phyloP scores from a whole-genome alignment of 2,329 filamentous ascomycete species.

The Cadophora luteo-olivacea region DNA sequence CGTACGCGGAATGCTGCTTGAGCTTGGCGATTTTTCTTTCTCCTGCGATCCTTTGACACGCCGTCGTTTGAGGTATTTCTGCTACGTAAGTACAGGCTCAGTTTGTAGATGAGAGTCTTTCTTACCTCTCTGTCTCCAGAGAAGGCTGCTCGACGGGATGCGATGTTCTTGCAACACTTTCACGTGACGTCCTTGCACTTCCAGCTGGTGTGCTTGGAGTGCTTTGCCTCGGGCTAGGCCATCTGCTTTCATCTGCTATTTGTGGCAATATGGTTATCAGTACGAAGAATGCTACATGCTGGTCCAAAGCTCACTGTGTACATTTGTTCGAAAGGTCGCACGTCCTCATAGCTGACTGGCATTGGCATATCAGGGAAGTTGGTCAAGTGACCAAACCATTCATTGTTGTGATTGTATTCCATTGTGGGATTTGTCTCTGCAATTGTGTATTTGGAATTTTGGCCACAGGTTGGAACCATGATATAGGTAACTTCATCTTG shows the following conservation, averaged over 20 bases:
- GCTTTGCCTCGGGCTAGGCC: conserved; percentile 4
- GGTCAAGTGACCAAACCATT: conserved; percentile 1
- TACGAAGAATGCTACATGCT: neutral
- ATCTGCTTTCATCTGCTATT: neutral
- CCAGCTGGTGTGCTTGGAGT: conserved; percentile 7
- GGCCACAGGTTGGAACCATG: conserved; percentile 7
- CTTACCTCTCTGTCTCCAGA: neutral
- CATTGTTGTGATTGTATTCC: conserved; percentile 5
- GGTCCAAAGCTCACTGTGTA: neutral
- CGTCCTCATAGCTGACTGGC: neutral
- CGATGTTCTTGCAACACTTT: conserved; percentile 1
- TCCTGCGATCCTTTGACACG: conserved; percentile 10
- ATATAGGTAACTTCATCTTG: conserved; percentile 8
- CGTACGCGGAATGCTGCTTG: conserved; percentile 17
- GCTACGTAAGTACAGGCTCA: neutral
- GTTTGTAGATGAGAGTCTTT: neutral
- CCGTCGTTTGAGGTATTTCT: neutral
- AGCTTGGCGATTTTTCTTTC: conserved; percentile 14
- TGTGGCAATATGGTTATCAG: neutral
- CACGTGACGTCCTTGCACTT: neutral
- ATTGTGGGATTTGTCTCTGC: neutral
- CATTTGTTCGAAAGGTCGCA: conserved; percentile 10
- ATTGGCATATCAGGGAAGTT: conserved; percentile 5
- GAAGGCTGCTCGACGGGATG: conserved; percentile 10
- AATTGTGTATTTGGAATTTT: neutral